These are phyloP conservation scores for Podila minutissima DNA, from an alignment of 192 early-diverging fungal genomes.

Conservation along the genomic window DNA sequence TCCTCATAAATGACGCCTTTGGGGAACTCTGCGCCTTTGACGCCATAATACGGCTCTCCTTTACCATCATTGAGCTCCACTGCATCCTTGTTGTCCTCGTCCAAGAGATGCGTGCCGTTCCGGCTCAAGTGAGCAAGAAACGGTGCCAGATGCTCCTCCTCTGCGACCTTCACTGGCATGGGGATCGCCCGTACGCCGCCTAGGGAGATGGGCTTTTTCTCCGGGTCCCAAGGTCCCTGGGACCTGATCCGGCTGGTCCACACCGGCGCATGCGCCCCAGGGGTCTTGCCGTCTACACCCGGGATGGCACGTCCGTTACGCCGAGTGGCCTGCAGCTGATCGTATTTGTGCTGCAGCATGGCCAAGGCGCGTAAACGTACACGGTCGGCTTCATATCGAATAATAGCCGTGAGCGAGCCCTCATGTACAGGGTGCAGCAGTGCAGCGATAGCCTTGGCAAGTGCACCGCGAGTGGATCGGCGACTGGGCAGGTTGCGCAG, in stretches of 20 bases:
- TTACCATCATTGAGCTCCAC: constrained; percentile 8
- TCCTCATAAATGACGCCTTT: constrained; percentile 10
- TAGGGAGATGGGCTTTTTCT: constrained; percentile 10
- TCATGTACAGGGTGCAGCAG: constrained; percentile 6
- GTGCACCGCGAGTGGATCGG: not conserved
- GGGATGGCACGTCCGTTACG: constrained; percentile 2
- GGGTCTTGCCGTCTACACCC: not conserved
- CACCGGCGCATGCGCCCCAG: not conserved
- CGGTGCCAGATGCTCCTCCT: constrained; percentile 11
- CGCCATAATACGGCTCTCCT: constrained; percentile 10
- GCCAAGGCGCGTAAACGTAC: constrained; percentile 9
- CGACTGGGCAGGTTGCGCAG: not conserved
- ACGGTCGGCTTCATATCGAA: constrained; percentile 7
- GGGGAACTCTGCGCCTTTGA: constrained; percentile 12
- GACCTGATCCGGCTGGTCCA: constrained; percentile 6
- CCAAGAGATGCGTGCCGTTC: constrained; percentile 13
- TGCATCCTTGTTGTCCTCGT: constrained; percentile 2
- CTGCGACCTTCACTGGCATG: constrained; percentile 6
- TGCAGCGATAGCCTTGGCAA: not conserved
- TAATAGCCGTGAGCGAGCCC: constrained; percentile 5
- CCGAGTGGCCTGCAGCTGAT: constrained; percentile 2
- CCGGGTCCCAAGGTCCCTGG: constrained; percentile 11
- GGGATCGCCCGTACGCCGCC: constrained; percentile 8
- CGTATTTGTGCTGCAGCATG: constrained; percentile 1
- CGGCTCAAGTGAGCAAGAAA: constrained; percentile 6